These are phyloP conservation scores for Luffa acutangula DNA, from an alignment of 306 rosid species.

Conservation along the genomic window DNA sequence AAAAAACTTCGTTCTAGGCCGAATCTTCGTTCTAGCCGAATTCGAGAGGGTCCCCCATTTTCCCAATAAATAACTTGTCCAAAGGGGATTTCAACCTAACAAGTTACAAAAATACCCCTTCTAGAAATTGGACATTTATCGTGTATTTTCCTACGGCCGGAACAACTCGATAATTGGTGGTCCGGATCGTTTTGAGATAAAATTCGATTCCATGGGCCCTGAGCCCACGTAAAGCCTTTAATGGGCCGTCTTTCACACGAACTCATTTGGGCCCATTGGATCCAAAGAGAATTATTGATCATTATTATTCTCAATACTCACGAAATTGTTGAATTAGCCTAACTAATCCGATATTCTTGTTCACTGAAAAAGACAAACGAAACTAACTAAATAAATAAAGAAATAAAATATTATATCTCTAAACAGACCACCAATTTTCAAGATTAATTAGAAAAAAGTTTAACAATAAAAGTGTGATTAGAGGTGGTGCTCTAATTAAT, in stretches of 20 bases:
- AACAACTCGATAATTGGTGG: neutral
- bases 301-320: neutral
- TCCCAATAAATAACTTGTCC: too few species aligned
- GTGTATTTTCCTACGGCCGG: too few species aligned
- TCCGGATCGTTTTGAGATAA: neutral
- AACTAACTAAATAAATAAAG: neutral
- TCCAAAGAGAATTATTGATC: neutral
- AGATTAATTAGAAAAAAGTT: neutral
- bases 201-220: neutral
- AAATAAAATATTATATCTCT: neutral
- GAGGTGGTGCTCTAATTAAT: conserved; percentile 5
- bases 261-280: neutral
- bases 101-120: neutral
- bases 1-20: too few species aligned
- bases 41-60: too few species aligned
- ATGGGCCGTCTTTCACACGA: neutral
- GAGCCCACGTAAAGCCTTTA: neutral
- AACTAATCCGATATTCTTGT: neutral
- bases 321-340: neutral
- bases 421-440: neutral
- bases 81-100: too few species aligned
- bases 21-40: too few species aligned
- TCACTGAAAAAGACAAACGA: neutral
- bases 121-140: neutral
- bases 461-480: neutral